phyloP scores from a whole-genome alignment of 768 basidiomycete genomes.

The Russula dissimulans region DNA sequence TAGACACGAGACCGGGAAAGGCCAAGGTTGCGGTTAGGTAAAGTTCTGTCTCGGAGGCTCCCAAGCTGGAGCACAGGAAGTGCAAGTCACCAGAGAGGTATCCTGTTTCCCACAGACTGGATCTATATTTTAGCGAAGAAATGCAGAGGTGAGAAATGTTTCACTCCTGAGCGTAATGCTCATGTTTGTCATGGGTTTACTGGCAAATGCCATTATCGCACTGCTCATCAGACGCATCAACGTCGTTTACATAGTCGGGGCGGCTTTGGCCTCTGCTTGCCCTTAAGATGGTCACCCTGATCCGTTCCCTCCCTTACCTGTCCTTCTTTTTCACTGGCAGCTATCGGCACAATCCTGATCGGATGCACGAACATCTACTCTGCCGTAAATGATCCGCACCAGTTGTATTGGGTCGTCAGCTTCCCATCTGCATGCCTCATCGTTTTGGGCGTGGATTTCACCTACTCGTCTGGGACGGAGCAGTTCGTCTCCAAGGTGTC shows the following conservation, averaged over 20 bases:
- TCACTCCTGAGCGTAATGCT: conserved; percentile 37
- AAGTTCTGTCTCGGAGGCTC: too few species aligned
- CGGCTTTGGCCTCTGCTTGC: background rate
- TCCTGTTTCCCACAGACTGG: too few species aligned
- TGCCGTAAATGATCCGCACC: conserved; percentile 49
- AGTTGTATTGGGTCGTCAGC: conserved; percentile 64
- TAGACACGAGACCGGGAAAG: too few species aligned
- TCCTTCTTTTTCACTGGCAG: conserved; percentile 22
- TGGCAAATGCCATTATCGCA: conserved; percentile 59
- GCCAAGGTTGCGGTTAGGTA: too few species aligned
- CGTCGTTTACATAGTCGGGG: conserved; percentile 50
- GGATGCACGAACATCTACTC: conserved; percentile 52
- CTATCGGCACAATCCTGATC: conserved; percentile 49
- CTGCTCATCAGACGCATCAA: conserved; percentile 46
- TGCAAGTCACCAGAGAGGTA: too few species aligned
- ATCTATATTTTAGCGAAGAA: too few species aligned
- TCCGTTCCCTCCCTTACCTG: too few species aligned
- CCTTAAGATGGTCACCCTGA: background rate
- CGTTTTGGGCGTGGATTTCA: conserved; percentile 73
- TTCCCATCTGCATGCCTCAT: conserved; percentile 58
- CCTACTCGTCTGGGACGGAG: conserved; percentile 63
- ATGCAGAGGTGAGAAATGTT: too few species aligned
- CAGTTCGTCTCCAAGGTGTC: conserved; percentile 65
- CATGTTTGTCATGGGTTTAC: conserved; percentile 57
- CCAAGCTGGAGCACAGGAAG: too few species aligned